These are phyloP conservation scores for Ziziphus jujuba DNA, from an alignment of 306 rosid species.

Conservation along the genomic window DNA sequence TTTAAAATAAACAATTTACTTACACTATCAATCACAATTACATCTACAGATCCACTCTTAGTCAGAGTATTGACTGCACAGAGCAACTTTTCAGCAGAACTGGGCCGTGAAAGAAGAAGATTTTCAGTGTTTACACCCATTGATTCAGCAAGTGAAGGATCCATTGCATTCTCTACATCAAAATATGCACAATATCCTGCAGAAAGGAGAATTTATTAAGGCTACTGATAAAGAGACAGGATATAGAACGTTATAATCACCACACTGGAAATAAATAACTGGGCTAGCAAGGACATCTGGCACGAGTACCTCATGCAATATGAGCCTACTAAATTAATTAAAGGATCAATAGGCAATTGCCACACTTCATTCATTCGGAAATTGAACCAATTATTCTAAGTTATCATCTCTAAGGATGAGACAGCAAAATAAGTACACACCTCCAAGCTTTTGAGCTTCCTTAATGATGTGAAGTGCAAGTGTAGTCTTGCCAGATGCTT, in stretches of 20 bases:
- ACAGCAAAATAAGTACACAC: constrained; percentile 26
- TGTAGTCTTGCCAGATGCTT: constrained; percentile 89
- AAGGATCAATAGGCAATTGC: neutral
- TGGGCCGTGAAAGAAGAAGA: constrained; percentile 74
- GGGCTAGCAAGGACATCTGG: neutral
- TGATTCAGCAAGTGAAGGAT: constrained; percentile 70
- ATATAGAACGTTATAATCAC: neutral
- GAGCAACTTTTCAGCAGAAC: constrained; percentile 75
- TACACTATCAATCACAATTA: constrained; percentile 90
- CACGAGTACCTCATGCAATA: neutral
- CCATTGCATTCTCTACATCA: constrained; percentile 86
- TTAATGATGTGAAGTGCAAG: constrained; percentile 84
- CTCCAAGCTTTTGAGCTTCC: constrained; percentile 94
- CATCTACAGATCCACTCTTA: constrained; percentile 80
- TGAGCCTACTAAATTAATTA: neutral
- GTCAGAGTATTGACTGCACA: constrained; percentile 73
- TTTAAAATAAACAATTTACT: constrained; percentile 27
- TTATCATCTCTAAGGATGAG: constrained; percentile 5
- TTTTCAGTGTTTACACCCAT: constrained; percentile 73
- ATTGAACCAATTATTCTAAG: neutral
- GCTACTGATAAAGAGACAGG: neutral
- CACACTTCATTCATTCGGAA: neutral
- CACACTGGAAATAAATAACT: neutral
- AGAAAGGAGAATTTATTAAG: constrained; percentile 18
- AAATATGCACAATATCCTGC: constrained; percentile 89